These are phyloP conservation scores for Candida silvatica DNA, from an alignment of 805 yeast species.

Conservation along the genomic window DNA sequence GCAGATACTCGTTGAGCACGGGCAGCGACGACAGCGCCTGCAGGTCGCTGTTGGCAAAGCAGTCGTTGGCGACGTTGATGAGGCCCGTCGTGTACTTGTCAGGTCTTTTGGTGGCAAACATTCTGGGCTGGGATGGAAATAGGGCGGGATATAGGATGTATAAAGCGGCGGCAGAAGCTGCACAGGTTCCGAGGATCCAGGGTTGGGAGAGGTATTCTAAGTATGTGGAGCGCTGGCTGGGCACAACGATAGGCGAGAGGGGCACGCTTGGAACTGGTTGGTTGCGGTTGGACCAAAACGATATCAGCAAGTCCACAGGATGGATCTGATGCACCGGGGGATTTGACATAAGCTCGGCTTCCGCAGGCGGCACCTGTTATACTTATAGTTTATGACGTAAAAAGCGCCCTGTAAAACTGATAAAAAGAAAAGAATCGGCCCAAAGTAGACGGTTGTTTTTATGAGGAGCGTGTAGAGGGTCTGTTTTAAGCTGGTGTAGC, in stretches of 20 bases:
- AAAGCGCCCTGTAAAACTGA: too few relatives aligned
- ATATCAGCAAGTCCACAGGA: conserved; percentile 1
- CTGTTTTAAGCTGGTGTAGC: too few relatives aligned
- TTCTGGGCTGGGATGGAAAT: conserved; percentile 6
- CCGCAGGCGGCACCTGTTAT: too few relatives aligned
- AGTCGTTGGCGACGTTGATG: conserved; percentile 75
- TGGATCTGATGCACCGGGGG: conserved; percentile 1
- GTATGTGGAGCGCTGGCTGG: too few relatives aligned
- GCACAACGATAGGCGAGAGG: too few relatives aligned
- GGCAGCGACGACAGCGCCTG: conserved; percentile 71
- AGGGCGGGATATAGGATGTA: conserved; percentile 12
- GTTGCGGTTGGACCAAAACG: not conserved
- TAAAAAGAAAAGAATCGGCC: too few relatives aligned
- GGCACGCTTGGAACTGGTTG: too few relatives aligned
- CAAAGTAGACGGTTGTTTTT: too few relatives aligned
- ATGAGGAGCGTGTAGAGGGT: too few relatives aligned
- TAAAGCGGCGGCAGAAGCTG: conserved; percentile 3
- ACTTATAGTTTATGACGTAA: too few relatives aligned
- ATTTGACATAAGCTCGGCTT: too few relatives aligned
- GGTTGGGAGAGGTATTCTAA: too few relatives aligned
- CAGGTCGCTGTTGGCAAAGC: conserved; percentile 84
- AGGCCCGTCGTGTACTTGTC: conserved; percentile 78
- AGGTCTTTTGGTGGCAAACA: conserved; percentile 33
- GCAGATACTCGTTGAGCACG: conserved; percentile 45
- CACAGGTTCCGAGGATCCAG: conserved; percentile 2